phyloP scores from a whole-genome alignment of 2,329 filamentous ascomycete genomes.

The Talaromyces albobiverticillius region DNA sequence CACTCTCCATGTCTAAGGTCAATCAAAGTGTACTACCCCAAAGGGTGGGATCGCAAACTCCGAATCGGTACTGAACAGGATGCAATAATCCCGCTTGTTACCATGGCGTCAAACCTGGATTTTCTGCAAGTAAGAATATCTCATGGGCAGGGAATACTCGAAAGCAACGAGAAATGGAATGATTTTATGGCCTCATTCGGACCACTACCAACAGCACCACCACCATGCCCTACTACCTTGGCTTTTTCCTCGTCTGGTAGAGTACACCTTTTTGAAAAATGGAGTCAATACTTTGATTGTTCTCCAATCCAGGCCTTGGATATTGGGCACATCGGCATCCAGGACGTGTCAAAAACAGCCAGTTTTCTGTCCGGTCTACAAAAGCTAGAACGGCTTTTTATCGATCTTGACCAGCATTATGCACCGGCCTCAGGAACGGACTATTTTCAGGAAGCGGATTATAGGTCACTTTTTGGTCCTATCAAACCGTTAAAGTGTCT shows the following conservation, averaged over 20 bases:
- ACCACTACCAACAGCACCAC: neutral
- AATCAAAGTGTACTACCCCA: neutral
- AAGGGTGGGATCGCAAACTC: neutral
- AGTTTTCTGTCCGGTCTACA: neutral
- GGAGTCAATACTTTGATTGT: conserved; percentile 3
- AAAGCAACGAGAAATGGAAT: neutral
- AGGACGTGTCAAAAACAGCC: neutral
- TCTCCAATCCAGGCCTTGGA: neutral
- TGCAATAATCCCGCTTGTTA: neutral
- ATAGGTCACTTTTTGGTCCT: neutral
- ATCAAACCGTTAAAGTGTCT: neutral
- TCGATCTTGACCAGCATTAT: neutral
- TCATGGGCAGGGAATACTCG: too few relatives aligned
- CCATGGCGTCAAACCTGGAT: neutral
- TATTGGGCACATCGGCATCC: neutral
- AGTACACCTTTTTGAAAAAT: neutral
- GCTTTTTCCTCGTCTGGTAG: neutral
- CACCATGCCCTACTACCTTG: neutral
- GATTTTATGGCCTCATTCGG: neutral
- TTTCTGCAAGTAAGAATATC: neutral
- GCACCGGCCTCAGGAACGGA: neutral
- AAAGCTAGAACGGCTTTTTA: conserved; percentile 1
- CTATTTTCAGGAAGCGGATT: neutral
- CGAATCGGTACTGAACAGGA: neutral
- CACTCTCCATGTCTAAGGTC: neutral